Conservation (phyloP, 352 stramenopile species). For the Nothophytophthora sp. region DNA sequence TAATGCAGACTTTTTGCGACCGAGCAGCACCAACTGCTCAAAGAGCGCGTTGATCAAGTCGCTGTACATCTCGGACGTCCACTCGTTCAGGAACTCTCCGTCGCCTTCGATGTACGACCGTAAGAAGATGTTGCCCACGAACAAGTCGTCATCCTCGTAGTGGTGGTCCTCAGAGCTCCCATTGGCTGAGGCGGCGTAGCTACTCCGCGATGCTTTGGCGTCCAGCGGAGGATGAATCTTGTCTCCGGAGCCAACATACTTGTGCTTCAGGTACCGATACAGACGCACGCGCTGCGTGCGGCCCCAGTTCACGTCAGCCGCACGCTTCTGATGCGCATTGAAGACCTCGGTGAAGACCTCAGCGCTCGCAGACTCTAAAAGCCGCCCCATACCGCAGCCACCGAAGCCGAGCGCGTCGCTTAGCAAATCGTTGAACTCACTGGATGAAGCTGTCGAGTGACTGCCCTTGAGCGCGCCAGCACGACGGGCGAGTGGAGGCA, state of each 20-base stretch:
- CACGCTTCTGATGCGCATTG: constrained; percentile 66
- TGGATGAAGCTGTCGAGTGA: not conserved
- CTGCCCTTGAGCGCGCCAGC: not conserved
- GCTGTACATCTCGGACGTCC: constrained; percentile 72
- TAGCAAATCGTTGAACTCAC: constrained; percentile 64
- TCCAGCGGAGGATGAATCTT: constrained; percentile 28
- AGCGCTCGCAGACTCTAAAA: constrained; percentile 49
- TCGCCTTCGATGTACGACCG: constrained; percentile 81
- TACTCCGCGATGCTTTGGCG: constrained; percentile 18
- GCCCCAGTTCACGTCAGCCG: constrained; percentile 81
- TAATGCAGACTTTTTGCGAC: constrained; percentile 56
- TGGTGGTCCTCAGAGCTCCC: constrained; percentile 6
- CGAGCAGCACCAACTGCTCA: constrained; percentile 44
- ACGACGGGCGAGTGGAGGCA: constrained; percentile 2
- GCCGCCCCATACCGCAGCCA: constrained; percentile 65
- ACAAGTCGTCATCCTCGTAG: constrained; percentile 62
- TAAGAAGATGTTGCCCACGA: constrained; percentile 83
- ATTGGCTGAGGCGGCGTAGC: not conserved
- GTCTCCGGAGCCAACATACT: constrained; percentile 46
- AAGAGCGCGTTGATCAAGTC: constrained; percentile 73
- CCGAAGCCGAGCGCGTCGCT: constrained; percentile 67
- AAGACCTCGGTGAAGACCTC: constrained; percentile 66
- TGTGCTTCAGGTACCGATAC: constrained; percentile 66
- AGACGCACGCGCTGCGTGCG: constrained; percentile 51
- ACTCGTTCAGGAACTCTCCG: constrained; percentile 75